Conservation (phyloP, 108 stramenopile genomes). For the Craspedostauros australis region DNA sequence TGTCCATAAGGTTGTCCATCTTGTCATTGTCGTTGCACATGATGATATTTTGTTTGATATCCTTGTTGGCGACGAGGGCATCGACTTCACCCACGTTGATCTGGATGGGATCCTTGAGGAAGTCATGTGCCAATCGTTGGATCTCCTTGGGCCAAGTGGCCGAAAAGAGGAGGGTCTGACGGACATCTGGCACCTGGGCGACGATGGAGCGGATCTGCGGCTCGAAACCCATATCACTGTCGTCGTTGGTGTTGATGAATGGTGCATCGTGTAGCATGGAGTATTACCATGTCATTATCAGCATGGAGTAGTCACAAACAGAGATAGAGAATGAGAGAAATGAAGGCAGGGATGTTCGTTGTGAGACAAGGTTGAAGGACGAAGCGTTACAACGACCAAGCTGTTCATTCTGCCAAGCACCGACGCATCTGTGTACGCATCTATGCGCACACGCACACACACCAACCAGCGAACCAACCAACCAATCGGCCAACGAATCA, state of each 20-base stretch:
- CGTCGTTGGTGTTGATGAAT: too few species aligned
- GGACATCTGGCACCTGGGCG: slow-evolving; percentile 67
- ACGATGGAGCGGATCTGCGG: slow-evolving; percentile 98
- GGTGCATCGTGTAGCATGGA: too few species aligned
- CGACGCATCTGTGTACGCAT: too few species aligned
- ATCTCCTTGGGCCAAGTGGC: slow-evolving; percentile 99
- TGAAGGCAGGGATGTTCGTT: neutral
- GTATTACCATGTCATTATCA: too few species aligned
- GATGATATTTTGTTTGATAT: slow-evolving; percentile 87
- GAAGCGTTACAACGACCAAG: neutral
- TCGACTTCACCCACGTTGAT: slow-evolving; percentile 94
- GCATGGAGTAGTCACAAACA: slow-evolving; percentile 56
- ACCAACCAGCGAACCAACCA: too few species aligned
- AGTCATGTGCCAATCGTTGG: slow-evolving; percentile 93
- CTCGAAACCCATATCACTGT: slow-evolving; percentile 99
- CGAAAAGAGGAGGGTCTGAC: slow-evolving; percentile 96
- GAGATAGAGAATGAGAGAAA: neutral
- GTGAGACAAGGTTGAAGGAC: neutral
- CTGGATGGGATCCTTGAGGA: slow-evolving; percentile 91
- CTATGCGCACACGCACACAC: neutral
- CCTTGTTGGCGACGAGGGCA: slow-evolving; percentile 89
- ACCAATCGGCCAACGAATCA: too few species aligned
- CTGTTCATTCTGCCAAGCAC: too few species aligned
- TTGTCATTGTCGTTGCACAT: slow-evolving; percentile 87
- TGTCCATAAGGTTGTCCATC: slow-evolving; percentile 84